Percentiles rank a stretch among this genome's conserved stretches.
phyloP scores from a whole-genome alignment of 2,329 filamentous ascomycete species.

The Talaromyces sp. region DNA sequence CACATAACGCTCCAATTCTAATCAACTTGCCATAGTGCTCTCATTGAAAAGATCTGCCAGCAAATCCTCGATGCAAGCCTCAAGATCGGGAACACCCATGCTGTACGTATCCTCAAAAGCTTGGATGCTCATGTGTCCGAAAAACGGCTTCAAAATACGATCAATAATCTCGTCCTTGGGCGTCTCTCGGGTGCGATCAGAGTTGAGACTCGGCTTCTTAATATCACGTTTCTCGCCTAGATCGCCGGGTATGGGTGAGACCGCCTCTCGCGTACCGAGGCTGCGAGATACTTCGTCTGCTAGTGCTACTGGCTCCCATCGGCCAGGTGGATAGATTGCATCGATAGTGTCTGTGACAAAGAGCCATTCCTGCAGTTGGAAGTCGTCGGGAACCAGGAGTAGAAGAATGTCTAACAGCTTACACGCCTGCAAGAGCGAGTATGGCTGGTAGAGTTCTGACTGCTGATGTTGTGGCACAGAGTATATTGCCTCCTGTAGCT shows the following conservation, averaged over 20 bases:
- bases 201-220: conserved; percentile 39
- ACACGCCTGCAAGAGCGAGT: conserved; percentile 79
- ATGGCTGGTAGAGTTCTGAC: conserved; percentile 71
- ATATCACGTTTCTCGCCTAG: conserved; percentile 24
- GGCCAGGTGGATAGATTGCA: conserved; percentile 75
- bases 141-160: conserved; percentile 78
- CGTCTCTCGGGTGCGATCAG: conserved; percentile 48
- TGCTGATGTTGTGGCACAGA: conserved; percentile 66
- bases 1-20: background rate
- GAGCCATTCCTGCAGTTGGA: conserved; percentile 96
- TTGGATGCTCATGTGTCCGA: conserved; percentile 85
- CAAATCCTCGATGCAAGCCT: conserved; percentile 59
- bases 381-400: conserved; percentile 83
- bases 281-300: conserved; percentile 80
- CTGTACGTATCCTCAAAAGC: conserved; percentile 90
- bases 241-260: conserved; percentile 22
- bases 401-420: conserved; percentile 90
- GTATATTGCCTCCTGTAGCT: conserved; percentile 74
- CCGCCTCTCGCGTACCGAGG: conserved; percentile 49
- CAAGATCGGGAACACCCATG: conserved; percentile 65
- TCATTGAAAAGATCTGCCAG: conserved; percentile 77
- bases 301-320: conserved; percentile 66
- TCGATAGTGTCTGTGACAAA: conserved; percentile 97
- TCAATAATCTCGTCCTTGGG: conserved; percentile 61
- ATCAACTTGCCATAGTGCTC: conserved; percentile 48